Evolutionary conservation across 75 land plant species (phyloP).

Genomic region (Chamaecyparis obtusa): DNA sequence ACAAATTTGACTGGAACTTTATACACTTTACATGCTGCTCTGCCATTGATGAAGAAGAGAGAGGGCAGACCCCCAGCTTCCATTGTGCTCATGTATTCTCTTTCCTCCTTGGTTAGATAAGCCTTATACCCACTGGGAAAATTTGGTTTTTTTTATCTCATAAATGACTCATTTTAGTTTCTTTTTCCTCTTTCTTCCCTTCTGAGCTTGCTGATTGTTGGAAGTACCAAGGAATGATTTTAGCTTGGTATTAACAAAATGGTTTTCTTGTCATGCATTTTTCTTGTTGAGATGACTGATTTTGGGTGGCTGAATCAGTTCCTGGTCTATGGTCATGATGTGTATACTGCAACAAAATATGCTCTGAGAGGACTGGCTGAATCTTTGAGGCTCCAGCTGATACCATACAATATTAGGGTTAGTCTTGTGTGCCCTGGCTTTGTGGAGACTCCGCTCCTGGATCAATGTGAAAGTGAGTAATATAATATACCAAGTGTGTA

Average conservation of each 20-base stretch:
- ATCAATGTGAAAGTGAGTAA: constrained; percentile 14
- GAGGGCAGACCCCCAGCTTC: constrained; percentile 10
- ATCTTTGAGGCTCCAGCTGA: constrained; percentile 19
- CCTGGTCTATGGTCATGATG: constrained; percentile 27
- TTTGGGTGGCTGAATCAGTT: constrained; percentile 18
- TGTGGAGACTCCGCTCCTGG: constrained; percentile 24
- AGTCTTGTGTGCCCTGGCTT: constrained; percentile 27
- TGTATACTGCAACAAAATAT: constrained; percentile 26
- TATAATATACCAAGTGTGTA: not conserved
- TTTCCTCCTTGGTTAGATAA: constrained; percentile 18
- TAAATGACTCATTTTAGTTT: not conserved
- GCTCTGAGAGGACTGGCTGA: constrained; percentile 28
- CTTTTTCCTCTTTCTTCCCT: no score
- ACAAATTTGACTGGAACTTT: constrained; percentile 20
- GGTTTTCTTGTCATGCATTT: not conserved
- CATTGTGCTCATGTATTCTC: constrained; percentile 28
- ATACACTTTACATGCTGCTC: constrained; percentile 24
- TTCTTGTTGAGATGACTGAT: not conserved
- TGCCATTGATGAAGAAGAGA: constrained; percentile 25
- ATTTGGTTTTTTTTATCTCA: not conserved
- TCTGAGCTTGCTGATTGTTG: not conserved
- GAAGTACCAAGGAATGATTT: not conserved
- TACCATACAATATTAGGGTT: constrained; percentile 26
- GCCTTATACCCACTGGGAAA: not conserved
- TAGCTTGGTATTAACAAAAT: no score